Evolutionary conservation across 768 basidiomycete species (phyloP), one percentile per base, ranked within the genome.

Genomic region (Tephrocybe sp.): DNA sequence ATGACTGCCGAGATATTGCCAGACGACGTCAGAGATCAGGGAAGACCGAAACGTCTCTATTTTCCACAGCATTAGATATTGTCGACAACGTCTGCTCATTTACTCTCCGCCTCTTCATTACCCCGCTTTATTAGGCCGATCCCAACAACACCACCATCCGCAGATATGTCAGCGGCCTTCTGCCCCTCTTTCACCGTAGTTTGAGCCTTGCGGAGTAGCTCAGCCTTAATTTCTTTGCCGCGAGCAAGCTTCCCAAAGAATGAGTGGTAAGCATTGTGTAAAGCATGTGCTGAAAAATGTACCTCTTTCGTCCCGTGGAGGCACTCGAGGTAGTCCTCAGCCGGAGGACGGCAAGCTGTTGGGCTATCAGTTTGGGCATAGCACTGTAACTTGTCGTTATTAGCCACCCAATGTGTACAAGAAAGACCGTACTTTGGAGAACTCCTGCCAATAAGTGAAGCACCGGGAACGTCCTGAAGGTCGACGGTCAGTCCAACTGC

Each of bases 391-490:
- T n/a, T n/a, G n/a, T n/a, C n/a, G n/a, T n/a, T n/a, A n/a, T n/a
- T n/a, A n/a, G n/a, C n/a, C n/a, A n/a, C n/a, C n/a, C n/a, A n/a
- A n/a, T n/a, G n/a, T n/a, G n/a, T n/a, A n/a, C n/a, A 32, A 25
- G 21, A 13, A 21, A 2, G 39, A 45, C 61, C 7, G 22, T 50
- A 86, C 88, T 63, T 85, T 87, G 57, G 83, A 77, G 71, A 91
- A 89, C 67, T 94, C 90, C 62, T 94, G 92, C 92, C 93, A 96
- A 71, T 87, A 91, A 11, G 82, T 76, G 68, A 94, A 94, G 70
- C 94, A 97, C 61, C 90, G 80, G 53, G 89, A 83, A 56, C 83
- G 83, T 59, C 91, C 92, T 93, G 46, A 50, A 30, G 46, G 26
- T 31, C 11, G 39, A 12, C 12, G 36, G 36, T 37, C 36, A 37